Percentiles rank a stretch among this genome's conserved stretches.
These are phyloP conservation scores for Dispira parvispora DNA, from an alignment of 192 early-diverging fungal species.

Conservation along the genomic window DNA sequence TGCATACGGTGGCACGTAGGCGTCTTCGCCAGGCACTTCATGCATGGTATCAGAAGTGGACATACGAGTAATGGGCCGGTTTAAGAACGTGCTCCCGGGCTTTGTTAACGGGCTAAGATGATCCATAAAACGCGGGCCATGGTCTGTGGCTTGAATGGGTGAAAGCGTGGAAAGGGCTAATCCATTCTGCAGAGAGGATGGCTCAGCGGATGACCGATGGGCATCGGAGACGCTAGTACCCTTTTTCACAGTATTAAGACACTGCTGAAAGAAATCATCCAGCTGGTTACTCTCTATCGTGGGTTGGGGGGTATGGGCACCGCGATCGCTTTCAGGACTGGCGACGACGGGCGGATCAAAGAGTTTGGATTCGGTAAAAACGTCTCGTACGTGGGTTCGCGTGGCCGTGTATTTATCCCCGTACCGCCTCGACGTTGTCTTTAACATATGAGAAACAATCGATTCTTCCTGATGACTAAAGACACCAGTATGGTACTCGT, in stretches of 20 bases:
- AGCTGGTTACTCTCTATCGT: neutral
- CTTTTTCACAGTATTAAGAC: conserved; percentile 8
- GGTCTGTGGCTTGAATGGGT: neutral
- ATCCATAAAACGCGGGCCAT: neutral
- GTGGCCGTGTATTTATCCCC: neutral
- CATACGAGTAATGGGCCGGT: conserved; percentile 1
- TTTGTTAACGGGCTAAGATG: neutral
- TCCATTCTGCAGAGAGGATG: neutral
- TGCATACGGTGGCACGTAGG: neutral
- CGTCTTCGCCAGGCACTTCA: neutral
- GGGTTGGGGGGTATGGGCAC: neutral
- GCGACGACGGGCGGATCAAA: neutral
- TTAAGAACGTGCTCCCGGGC: neutral
- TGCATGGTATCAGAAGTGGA: conserved; percentile 6
- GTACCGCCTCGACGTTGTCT: neutral
- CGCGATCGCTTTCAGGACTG: neutral
- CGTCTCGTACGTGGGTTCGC: conserved; percentile 3
- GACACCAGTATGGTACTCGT: neutral
- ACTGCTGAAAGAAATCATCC: conserved; percentile 10
- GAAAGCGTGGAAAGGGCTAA: neutral
- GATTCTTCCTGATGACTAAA: neutral
- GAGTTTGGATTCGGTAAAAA: neutral
- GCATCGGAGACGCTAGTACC: neutral
- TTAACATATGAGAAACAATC: neutral
- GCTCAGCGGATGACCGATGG: neutral